These are phyloP conservation scores for Trypanosoma platydactyli DNA, from an alignment of 208 protist genomes.

Conservation along the genomic window DNA sequence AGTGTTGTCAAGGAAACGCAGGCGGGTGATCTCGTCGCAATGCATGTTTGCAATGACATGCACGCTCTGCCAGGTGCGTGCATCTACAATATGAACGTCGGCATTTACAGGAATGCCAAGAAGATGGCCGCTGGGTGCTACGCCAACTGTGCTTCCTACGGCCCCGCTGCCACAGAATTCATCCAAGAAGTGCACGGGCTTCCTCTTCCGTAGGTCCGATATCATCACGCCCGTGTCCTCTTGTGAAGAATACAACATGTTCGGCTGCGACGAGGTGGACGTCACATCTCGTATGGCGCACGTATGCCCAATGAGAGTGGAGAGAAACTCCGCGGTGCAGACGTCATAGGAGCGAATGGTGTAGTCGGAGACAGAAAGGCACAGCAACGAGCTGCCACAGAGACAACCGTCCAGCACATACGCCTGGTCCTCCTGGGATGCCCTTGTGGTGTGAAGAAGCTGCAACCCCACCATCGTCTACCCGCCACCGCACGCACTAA, in stretches of 20 bases:
- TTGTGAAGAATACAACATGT: slow-evolving; percentile 68
- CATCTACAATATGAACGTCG: slow-evolving; percentile 69
- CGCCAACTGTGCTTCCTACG: slow-evolving; percentile 38
- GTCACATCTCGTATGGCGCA: slow-evolving; percentile 62
- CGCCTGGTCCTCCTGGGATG: slow-evolving; percentile 49
- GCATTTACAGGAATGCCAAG: slow-evolving; percentile 56
- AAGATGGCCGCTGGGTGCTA: slow-evolving; percentile 37
- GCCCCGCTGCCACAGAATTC: slow-evolving; percentile 55
- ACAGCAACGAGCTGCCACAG: slow-evolving; percentile 43
- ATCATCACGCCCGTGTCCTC: slow-evolving; percentile 83
- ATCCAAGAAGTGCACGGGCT: slow-evolving; percentile 55
- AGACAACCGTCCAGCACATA: slow-evolving; percentile 78
- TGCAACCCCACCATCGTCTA: background rate
- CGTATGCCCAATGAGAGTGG: slow-evolving; percentile 62
- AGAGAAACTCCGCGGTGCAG: slow-evolving; percentile 41
- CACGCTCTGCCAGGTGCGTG: slow-evolving; percentile 49
- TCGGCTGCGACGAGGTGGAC: slow-evolving; percentile 40
- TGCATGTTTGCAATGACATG: slow-evolving; percentile 66
- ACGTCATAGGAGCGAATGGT: slow-evolving; percentile 70
- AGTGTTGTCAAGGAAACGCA: slow-evolving; percentile 63
- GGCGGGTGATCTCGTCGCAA: slow-evolving; percentile 78
- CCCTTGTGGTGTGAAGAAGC: slow-evolving; percentile 3
- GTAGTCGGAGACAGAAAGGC: slow-evolving; percentile 59
- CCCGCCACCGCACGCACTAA: background rate
- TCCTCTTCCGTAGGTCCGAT: slow-evolving; percentile 51